phyloP scores from a whole-genome alignment of 768 basidiomycete genomes.

The Chalciporus sphaerocephalus region DNA sequence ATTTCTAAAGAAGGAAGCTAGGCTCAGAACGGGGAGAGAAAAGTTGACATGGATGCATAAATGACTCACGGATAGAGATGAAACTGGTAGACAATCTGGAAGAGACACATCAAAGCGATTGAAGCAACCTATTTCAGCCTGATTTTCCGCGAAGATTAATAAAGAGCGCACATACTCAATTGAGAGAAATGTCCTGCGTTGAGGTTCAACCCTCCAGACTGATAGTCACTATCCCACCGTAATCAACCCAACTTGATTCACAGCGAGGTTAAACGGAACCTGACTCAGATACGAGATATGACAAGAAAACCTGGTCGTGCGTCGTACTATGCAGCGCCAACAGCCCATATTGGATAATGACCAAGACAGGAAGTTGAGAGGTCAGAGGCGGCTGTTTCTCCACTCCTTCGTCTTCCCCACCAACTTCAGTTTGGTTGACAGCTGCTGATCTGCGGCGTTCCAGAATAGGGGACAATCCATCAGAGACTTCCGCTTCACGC shows the following conservation, averaged over 20 bases:
- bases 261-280: not conserved
- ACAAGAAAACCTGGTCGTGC: constrained; percentile 88
- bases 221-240: constrained; percentile 55
- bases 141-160: constrained; percentile 1
- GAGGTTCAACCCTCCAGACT: constrained; percentile 84
- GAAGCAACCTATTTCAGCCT: constrained; percentile 4
- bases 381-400: constrained; percentile 63
- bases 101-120: constrained; percentile 94
- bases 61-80: constrained; percentile 78
- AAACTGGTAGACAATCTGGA: constrained; percentile 89
- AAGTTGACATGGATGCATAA: not conserved
- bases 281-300: constrained; percentile 63
- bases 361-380: constrained; percentile 72
- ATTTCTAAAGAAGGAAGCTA: constrained; percentile 40
- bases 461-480: constrained; percentile 47
- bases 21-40: not conserved
- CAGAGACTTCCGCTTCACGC: constrained; percentile 37
- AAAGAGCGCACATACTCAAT: constrained; percentile 53
- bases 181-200: constrained; percentile 91
- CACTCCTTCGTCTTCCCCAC: constrained; percentile 35
- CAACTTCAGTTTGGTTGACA: constrained; percentile 20
- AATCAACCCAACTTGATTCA: constrained; percentile 3
- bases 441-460: constrained; percentile 42
- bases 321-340: constrained; percentile 86
- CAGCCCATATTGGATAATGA: constrained; percentile 89